Conservation (phyloP, 208 protist species). For the Porcisia deanei region DNA sequence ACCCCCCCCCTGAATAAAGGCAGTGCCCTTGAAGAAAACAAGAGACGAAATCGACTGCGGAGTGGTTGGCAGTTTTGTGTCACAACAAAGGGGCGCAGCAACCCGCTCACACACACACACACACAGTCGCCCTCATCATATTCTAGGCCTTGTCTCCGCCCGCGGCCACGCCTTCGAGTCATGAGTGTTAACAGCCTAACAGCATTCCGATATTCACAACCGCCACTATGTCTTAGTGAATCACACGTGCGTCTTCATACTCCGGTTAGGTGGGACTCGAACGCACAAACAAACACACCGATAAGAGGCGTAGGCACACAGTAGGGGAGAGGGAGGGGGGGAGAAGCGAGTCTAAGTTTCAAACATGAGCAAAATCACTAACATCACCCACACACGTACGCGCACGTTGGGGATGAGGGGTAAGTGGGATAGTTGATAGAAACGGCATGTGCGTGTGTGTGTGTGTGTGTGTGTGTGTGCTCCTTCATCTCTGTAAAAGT, state of each 20-base stretch:
- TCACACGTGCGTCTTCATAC: background rate
- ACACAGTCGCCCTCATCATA: background rate
- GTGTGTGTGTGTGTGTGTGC: too few relatives aligned
- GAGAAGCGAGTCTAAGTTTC: background rate
- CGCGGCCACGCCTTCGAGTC: background rate
- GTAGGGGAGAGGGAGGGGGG: background rate
- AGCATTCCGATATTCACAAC: background rate
- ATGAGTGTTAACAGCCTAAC: background rate
- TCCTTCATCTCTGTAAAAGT: background rate
- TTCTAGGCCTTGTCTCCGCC: background rate
- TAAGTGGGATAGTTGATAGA: background rate
- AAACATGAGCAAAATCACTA: background rate
- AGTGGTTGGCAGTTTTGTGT: background rate
- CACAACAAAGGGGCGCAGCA: background rate
- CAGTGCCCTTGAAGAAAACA: background rate
- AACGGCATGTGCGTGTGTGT: too few relatives aligned
- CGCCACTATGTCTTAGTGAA: background rate
- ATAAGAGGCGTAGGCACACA: background rate
- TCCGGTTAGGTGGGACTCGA: background rate
- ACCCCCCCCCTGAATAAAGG: background rate
- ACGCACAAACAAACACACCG: background rate
- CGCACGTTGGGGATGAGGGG: background rate
- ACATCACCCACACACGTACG: background rate
- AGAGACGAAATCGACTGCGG: background rate
- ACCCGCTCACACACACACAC: background rate